Conservation (phyloP, 2,329 filamentous ascomycete species). For the Gaeumannomyces sp. region DNA sequence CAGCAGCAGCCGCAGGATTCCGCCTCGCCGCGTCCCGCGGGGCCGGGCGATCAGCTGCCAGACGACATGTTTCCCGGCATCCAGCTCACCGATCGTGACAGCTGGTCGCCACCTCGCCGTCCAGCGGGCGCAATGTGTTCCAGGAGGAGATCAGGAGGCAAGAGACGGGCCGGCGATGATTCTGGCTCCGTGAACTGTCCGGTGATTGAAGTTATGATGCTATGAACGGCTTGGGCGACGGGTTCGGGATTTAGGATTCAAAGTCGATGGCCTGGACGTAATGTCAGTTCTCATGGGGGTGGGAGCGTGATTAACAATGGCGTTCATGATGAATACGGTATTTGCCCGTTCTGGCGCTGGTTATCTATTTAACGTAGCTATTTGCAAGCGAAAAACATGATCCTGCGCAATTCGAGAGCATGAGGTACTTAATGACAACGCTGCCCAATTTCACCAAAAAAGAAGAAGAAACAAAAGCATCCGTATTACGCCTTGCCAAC, state of each 20-base stretch:
- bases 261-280: background rate
- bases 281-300: no score
- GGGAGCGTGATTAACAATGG: no score
- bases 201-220: background rate
- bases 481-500: conserved; percentile 65
- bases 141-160: conserved; percentile 31
- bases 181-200: background rate
- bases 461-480: background rate
- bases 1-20: background rate
- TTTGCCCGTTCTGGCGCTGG: no score
- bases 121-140: conserved; percentile 27
- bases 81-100: conserved; percentile 25
- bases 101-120: conserved; percentile 21
- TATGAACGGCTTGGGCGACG: background rate
- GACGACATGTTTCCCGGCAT: conserved; percentile 17
- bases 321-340: no score
- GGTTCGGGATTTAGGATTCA: background rate
- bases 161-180: conserved; percentile 13
- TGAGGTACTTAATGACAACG: background rate
- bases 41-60: conserved; percentile 5
- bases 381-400: background rate
- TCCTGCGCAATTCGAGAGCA: background rate
- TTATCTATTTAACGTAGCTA: background rate
- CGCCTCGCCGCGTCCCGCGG: background rate
- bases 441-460: background rate